Conservation (phyloP, 106 monocot species). For the Dendrobium huoshanense region DNA sequence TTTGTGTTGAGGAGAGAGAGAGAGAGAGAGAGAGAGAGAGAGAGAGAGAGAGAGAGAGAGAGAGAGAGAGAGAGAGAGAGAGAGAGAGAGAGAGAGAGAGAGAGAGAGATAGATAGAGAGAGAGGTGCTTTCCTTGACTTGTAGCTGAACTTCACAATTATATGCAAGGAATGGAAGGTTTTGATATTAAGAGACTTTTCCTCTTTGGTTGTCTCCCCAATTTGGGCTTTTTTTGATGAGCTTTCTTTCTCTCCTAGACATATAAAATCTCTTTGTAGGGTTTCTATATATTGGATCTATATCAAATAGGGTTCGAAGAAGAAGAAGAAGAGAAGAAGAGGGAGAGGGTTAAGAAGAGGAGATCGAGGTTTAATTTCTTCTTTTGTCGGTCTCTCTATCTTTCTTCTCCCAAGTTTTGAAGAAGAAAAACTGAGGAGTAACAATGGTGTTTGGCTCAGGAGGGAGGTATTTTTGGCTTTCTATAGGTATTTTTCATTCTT, state of each 20-base stretch:
- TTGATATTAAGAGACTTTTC: neutral
- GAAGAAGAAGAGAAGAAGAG: neutral
- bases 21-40: neutral
- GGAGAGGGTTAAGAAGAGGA: neutral
- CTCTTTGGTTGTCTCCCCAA: neutral
- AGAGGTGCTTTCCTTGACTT: no score
- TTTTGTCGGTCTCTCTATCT: neutral
- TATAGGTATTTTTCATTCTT: neutral
- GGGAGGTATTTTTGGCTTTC: neutral
- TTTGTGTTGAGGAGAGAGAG: neutral
- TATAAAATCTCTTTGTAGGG: neutral
- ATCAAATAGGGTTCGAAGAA: neutral
- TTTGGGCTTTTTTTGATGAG: no score
- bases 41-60: neutral
- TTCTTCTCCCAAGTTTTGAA: neutral
- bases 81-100: neutral
- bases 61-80: neutral
- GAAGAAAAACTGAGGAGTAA: neutral
- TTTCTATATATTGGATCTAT: neutral
- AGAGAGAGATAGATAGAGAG: neutral
- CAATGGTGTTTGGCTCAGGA: neutral
- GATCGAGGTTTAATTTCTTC: no score
- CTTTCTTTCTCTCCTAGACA: neutral
- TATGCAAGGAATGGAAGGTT: no score
- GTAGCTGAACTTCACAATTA: no score